Percentiles rank a stretch among this genome's conserved stretches.
phyloP scores from a whole-genome alignment of 2,329 filamentous ascomycete species.

The Talaromyces sp. region DNA sequence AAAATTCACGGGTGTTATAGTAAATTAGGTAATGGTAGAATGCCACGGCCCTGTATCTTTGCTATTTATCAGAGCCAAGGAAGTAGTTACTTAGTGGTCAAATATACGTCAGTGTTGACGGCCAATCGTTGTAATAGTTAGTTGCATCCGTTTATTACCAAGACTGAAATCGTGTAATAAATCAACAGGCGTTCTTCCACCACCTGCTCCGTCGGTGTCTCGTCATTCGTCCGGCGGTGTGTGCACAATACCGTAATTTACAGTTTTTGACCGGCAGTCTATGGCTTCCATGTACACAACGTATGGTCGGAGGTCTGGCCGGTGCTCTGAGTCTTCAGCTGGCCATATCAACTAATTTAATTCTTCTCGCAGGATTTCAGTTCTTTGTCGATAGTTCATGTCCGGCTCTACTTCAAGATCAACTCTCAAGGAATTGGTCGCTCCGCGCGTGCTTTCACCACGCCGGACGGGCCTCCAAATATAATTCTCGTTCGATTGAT shows the following conservation, averaged over 20 bases:
- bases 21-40: background rate
- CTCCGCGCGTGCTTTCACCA: background rate
- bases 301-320: background rate
- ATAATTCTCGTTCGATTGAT: background rate
- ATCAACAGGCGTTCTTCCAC: slow-evolving; percentile 17
- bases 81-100: background rate
- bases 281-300: background rate
- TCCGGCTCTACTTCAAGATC: background rate
- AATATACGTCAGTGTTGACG: background rate
- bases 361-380: background rate
- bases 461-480: background rate
- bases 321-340: background rate
- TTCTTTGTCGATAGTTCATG: background rate
- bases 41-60: background rate
- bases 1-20: background rate
- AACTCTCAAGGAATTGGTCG: background rate
- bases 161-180: background rate
- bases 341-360: background rate
- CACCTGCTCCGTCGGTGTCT: slow-evolving; percentile 17
- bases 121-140: too few relatives aligned
- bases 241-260: background rate
- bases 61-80: background rate
- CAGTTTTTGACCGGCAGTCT: background rate
- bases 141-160: background rate
- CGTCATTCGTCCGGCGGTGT: slow-evolving; percentile 16